phyloP scores from a whole-genome alignment of 257 asterid genomes.

The Apocynum venetum region DNA sequence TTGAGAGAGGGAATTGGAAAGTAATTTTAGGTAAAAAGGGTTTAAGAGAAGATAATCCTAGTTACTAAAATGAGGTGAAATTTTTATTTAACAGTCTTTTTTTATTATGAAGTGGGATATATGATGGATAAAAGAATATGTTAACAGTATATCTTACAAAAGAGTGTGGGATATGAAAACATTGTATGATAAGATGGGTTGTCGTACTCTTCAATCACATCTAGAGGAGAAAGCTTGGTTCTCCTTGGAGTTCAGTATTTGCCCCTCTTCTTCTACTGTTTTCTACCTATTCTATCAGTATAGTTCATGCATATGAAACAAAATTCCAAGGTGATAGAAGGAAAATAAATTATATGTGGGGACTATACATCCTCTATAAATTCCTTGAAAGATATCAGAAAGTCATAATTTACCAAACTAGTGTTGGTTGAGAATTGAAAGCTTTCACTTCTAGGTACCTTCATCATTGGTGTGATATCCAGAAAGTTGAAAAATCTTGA shows the following conservation, averaged over 20 bases:
- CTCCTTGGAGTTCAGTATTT: neutral
- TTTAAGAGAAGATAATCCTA: constrained; percentile 2
- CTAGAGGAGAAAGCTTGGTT: neutral
- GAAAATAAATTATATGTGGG: neutral
- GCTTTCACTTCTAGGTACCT: constrained; percentile 1
- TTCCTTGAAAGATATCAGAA: neutral
- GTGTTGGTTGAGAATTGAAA: constrained; percentile 4
- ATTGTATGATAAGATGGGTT: constrained; percentile 4
- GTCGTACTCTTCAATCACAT: constrained; percentile 3
- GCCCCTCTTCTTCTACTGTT: neutral
- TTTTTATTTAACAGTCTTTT: neutral
- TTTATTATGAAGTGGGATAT: neutral
- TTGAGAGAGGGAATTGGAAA: neutral
- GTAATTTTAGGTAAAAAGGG: neutral
- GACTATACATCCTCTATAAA: neutral
- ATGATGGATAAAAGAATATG: neutral
- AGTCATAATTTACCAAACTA: constrained; percentile 7
- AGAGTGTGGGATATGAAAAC: neutral
- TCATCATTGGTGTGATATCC: neutral
- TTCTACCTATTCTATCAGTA: neutral
- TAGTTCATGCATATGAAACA: neutral
- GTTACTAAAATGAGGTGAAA: neutral
- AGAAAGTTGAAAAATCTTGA: neutral
- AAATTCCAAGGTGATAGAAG: neutral
- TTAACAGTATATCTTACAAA: neutral